A percentile compares a stretch with the other conserved stretches of the same genome.
phyloP scores from a whole-genome alignment of 1,139 yeast species.

The Pichia sp. region DNA sequence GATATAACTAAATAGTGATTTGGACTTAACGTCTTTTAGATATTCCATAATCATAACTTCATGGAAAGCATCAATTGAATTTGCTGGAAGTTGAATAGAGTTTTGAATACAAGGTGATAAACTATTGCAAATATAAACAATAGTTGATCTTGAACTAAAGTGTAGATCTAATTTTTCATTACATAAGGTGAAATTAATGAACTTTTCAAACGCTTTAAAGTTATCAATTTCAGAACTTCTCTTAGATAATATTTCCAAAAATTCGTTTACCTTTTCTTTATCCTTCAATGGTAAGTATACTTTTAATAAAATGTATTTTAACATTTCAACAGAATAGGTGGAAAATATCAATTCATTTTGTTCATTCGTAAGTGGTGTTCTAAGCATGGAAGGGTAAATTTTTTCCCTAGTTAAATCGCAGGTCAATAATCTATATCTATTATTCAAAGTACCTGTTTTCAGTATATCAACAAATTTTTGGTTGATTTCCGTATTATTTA shows the following conservation, averaged over 20 bases:
- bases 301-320: slow-evolving; percentile 3
- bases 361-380: neutral
- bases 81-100: too few species aligned
- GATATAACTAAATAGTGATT: too few species aligned
- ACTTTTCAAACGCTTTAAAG: neutral
- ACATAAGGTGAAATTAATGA: neutral
- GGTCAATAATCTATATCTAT: slow-evolving; percentile 1
- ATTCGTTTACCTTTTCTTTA: slow-evolving; percentile 6
- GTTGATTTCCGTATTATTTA: neutral
- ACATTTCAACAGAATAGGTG: slow-evolving; percentile 1
- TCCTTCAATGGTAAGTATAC: slow-evolving; percentile 6
- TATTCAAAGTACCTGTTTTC: neutral
- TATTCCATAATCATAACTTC: too few species aligned
- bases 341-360: slow-evolving; percentile 1
- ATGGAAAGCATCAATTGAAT: too few species aligned
- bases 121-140: neutral
- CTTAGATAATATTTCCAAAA: neutral
- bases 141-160: neutral
- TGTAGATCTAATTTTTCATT: neutral
- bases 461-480: neutral
- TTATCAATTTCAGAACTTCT: neutral
- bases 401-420: neutral
- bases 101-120: too few species aligned
- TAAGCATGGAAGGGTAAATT: neutral
- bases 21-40: too few species aligned